These are phyloP conservation scores for Coniferiporia sulphurascens DNA, from an alignment of 1,284 basidiomycete genomes.

Conservation along the genomic window DNA sequence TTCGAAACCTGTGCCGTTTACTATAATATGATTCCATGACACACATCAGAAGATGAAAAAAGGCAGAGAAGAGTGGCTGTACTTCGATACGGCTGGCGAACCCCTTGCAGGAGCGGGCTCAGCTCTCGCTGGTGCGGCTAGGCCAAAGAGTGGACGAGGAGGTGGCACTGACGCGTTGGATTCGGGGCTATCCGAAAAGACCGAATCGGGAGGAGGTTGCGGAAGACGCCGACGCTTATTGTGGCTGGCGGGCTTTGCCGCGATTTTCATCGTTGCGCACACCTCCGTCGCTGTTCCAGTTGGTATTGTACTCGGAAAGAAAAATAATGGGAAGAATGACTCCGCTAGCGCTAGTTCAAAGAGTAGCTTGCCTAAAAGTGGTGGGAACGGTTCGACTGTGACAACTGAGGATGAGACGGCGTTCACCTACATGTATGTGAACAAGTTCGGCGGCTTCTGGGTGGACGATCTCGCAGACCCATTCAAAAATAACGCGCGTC, in stretches of 20 bases:
- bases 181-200: not conserved
- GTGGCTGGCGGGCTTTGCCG: slow-evolving; percentile 27
- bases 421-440: slow-evolving; percentile 67
- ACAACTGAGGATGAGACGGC: slow-evolving; percentile 56
- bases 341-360: slow-evolving; percentile 13
- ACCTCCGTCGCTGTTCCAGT: slow-evolving; percentile 50
- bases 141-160: not conserved
- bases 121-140: not conserved
- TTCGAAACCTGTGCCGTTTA: too few relatives aligned
- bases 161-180: too few relatives aligned
- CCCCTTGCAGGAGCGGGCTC: not conserved
- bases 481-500: slow-evolving; percentile 57
- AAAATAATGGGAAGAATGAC: slow-evolving; percentile 24
- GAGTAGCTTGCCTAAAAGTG: slow-evolving; percentile 28
- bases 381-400: slow-evolving; percentile 62
- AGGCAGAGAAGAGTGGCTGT: not conserved
- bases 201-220: not conserved
- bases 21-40: too few relatives aligned
- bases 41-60: too few relatives aligned
- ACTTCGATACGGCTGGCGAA: not conserved
- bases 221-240: slow-evolving; percentile 16
- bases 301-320: slow-evolving; percentile 47
- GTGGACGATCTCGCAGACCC: slow-evolving; percentile 51
- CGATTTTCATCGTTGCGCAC: slow-evolving; percentile 39
- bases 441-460: slow-evolving; percentile 71